Conservation (phyloP, 1,139 yeast species). For the Dujonia santamariae region DNA sequence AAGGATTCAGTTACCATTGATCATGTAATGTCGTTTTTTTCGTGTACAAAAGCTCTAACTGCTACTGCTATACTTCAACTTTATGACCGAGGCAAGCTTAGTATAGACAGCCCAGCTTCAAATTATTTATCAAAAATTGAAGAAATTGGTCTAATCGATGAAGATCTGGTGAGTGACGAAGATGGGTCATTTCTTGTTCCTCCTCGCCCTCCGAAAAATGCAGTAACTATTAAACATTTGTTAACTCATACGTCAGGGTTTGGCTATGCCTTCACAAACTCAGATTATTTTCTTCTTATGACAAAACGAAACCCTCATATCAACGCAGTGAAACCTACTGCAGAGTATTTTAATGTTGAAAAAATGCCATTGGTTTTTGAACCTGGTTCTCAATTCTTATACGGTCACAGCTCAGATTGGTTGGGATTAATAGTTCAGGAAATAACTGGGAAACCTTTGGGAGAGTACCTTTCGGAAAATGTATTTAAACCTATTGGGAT, state of each 20-base stretch:
- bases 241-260: conserved; percentile 53
- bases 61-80: conserved; percentile 45
- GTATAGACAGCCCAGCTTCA: conserved; percentile 40
- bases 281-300: conserved; percentile 22
- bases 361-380: conserved; percentile 45
- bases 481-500: conserved; percentile 47
- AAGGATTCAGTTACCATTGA: conserved; percentile 6
- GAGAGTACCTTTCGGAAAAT: conserved; percentile 35
- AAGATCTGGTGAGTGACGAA: conserved; percentile 27
- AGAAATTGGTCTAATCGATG: conserved; percentile 37
- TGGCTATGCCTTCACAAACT: conserved; percentile 42
- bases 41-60: conserved; percentile 50
- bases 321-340: conserved; percentile 23
- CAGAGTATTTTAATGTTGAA: conserved; percentile 24
- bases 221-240: conserved; percentile 46
- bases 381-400: conserved; percentile 52
- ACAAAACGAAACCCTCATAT: conserved; percentile 18
- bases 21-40: conserved; percentile 34
- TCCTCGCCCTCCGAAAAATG: conserved; percentile 30
- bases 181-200: conserved; percentile 33
- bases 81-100: conserved; percentile 41
- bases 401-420: conserved; percentile 55
- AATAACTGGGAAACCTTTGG: conserved; percentile 40
- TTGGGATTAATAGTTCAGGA: conserved; percentile 46
- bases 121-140: conserved; percentile 40